Evolutionary conservation across 768 basidiomycete species (phyloP).

Genomic region (Serendipita vermifera): DNA sequence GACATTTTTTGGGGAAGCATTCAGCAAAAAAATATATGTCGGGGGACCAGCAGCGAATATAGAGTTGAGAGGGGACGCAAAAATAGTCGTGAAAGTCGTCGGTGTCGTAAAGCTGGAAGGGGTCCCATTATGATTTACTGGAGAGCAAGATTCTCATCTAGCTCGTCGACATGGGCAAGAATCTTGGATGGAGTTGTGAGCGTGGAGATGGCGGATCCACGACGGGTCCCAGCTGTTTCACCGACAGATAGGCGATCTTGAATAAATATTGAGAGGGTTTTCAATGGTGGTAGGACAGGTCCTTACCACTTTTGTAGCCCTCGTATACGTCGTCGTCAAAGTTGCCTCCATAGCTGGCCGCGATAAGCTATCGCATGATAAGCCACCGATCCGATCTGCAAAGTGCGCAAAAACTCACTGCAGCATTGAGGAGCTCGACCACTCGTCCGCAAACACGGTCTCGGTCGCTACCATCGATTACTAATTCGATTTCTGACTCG

Average conservation of each 20-base stretch:
- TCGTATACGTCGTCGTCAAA: constrained; percentile 5
- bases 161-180: background rate
- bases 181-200: background rate
- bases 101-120: too few relatives aligned
- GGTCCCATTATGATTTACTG: too few relatives aligned
- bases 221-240: too few relatives aligned
- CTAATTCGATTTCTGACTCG: background rate
- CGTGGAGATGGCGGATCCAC: background rate
- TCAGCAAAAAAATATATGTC: too few relatives aligned
- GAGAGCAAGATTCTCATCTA: too few relatives aligned
- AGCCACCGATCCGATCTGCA: background rate
- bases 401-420: background rate
- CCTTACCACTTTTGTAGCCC: background rate
- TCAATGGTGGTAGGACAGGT: background rate
- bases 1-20: too few relatives aligned
- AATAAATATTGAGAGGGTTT: background rate
- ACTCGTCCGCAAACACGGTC: background rate
- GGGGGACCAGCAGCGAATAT: too few relatives aligned
- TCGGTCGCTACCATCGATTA: background rate
- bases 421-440: background rate
- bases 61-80: too few relatives aligned
- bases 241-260: too few relatives aligned
- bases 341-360: constrained; percentile 1
- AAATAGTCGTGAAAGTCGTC: too few relatives aligned
- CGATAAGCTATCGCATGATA: background rate